Evolutionary conservation across 1,284 basidiomycete species (phyloP), one percentile per base, ranked within the genome.

Genomic region (Irpex sp.): DNA sequence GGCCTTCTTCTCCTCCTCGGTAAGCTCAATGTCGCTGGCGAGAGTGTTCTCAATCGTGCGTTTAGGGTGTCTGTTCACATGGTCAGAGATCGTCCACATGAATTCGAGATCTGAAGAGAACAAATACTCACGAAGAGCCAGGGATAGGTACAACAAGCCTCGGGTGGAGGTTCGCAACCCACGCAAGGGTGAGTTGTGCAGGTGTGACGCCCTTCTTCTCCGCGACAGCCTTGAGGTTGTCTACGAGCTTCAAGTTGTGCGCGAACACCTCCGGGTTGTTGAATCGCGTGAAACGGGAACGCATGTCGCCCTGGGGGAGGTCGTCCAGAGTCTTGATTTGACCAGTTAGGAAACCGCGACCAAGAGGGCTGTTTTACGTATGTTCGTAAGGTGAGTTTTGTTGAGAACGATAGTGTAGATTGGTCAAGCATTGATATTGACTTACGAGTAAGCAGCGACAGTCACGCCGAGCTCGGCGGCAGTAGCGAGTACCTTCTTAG

Each of bases 181-280:
- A 90, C 0, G 87, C 85, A 45, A 90, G 75, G 42, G 79, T 77
- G 12, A 90, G 74, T 70, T 89, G 86, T 0, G 82, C 80, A 0
- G 82, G 72, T 0, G 82, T 82, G 33, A 83, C 69, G 0, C 75
- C 76, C 71, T 82, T 84, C 69, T 75, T 77, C 53, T 72, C 68
- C 0, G 84, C 83, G 39, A 87, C 73, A 10, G 65, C 71, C 39
- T 77, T 68, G 47, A 85, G 67, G 14, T 68, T 69, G n/a, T 84
- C 77, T 2, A 85, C 83, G 16, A 90, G 73, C 42, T 77, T 72
- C 60, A 84, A 68, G 72, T 90, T 90, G 66, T 82, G 74, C 54
- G 78, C 74, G 63, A 86, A 79, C 64, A 80, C 80, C 67, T 75
- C 75, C 57, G 74, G 73, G 5, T 72, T 72, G 52, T 69, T 54